Conservation (phyloP, 768 basidiomycete species). For the Suillus hirtellus region DNA sequence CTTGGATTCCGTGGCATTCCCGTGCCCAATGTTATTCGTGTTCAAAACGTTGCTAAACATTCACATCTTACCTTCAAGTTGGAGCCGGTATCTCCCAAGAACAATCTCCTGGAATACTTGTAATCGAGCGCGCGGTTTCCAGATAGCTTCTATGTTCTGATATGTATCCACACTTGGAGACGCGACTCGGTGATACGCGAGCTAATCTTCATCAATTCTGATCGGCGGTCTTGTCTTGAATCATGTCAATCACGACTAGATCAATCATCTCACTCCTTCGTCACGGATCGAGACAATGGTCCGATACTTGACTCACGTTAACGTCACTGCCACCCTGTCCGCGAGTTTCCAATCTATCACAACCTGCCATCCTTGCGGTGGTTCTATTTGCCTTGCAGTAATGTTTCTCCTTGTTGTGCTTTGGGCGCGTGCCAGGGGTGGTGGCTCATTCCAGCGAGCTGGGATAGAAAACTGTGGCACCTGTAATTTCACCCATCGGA, state of each 20-base stretch:
- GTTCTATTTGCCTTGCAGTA: neutral
- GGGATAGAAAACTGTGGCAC: neutral
- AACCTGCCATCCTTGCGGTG: neutral
- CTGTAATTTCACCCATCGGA: neutral
- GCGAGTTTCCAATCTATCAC: conserved; percentile 1
- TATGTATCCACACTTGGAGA: neutral
- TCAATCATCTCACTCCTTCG: neutral
- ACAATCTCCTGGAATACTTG: too few relatives aligned
- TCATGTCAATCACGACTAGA: neutral
- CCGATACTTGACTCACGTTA: conserved; percentile 3
- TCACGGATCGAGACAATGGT: neutral
- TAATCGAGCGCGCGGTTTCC: too few relatives aligned
- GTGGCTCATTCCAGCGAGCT: neutral
- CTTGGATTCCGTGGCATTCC: conserved; percentile 3
- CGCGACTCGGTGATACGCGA: neutral
- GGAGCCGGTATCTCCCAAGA: neutral
- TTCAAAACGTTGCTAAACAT: neutral
- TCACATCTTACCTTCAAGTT: neutral
- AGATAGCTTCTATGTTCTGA: too few relatives aligned
- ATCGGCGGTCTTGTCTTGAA: neutral
- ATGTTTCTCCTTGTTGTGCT: neutral
- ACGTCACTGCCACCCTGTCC: neutral
- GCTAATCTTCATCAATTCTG: neutral
- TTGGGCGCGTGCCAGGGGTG: neutral
- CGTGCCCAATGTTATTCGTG: neutral